Base-by-base conservation (phyloP, 2,329 filamentous ascomycete genomes). In the Diaporthe capsici region DNA sequence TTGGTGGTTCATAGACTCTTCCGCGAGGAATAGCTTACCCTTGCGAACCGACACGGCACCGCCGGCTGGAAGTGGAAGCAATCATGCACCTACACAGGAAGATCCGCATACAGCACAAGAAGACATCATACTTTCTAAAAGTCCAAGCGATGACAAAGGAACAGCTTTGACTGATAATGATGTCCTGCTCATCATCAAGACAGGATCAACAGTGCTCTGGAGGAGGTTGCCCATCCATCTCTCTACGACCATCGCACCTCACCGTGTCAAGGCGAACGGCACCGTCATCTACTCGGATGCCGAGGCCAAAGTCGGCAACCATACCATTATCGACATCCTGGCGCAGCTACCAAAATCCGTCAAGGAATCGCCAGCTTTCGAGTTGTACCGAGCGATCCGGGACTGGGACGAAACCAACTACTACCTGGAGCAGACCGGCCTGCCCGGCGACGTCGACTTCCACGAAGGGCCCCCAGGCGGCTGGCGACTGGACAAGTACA, bases 191-290 rank as follows among this genome's bases (percentile, higher is more conserved):
- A 77, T 81, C 71, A 78, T 81, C 57, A 81, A 81, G 55, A 80
- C 80, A 31, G 80, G 80, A 3, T 79, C 80, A 60, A 79, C 80
- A 4, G 76, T 80, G 28, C 58, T 81, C 42, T 81, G 80, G 79
- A 79, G 79, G 60, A 79, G 79, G 9, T 73, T 81, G 9, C 80
- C 80, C 47, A 80, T 81, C 31, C 80, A 81, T 55, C 70, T 81
- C 4, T 51, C 78, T n/a, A 81, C 80, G n/a, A 80, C 75, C 22
- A 76, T 81, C 53, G 75, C 79, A 9, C 75, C 78, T 7, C 63
- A 78, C 20, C 80, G 80, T 65, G 80, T 81, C 76, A 76, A 72
- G 4, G 37, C 77, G 1, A 70, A 80, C 25, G 80, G 80, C 28
- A 72, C 79, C 13, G 74, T 80, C 17, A 68, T 81, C 20, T 81